Conservation (phyloP, 1,284 basidiomycete genomes). For the Paramarasmius palmivorus region DNA sequence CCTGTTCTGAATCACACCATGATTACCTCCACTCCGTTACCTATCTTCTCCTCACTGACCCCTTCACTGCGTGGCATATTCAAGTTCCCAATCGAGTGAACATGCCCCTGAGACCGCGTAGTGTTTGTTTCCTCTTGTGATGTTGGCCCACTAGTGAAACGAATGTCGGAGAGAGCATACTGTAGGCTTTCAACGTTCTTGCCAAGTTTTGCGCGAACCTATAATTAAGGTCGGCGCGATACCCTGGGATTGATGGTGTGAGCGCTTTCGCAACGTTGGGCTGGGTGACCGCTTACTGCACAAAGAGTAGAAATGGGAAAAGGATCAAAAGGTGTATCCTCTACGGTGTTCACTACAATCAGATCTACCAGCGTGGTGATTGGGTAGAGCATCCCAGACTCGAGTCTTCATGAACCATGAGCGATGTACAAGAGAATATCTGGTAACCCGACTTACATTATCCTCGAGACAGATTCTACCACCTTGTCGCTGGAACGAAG, state of each 20-base stretch:
- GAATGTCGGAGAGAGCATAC: neutral
- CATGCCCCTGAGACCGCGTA: too few relatives aligned
- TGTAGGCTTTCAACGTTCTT: slow-evolving; percentile 5
- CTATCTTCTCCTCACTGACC: too few relatives aligned
- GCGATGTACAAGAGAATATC: too few relatives aligned
- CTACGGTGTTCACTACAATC: neutral
- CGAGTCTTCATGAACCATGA: slow-evolving; percentile 2
- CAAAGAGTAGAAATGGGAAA: neutral
- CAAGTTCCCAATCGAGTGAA: too few relatives aligned
- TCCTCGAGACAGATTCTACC: neutral
- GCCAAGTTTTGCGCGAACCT: slow-evolving; percentile 1
- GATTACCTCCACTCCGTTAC: too few relatives aligned
- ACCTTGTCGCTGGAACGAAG: neutral
- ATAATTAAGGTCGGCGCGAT: slow-evolving; percentile 5
- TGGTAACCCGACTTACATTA: neutral
- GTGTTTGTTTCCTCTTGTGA: too few relatives aligned
- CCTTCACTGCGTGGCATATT: too few relatives aligned
- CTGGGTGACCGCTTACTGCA: slow-evolving; percentile 2
- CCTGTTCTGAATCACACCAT: too few relatives aligned
- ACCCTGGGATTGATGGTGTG: slow-evolving; percentile 1
- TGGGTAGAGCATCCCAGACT: slow-evolving; percentile 4
- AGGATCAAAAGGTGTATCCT: slow-evolving; percentile 1
- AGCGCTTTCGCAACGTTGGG: too few relatives aligned
- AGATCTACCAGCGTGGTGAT: neutral
- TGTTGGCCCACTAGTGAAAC: neutral